Percentiles rank a stretch among this genome's conserved stretches.
Evolutionary conservation across 2,329 filamentous ascomycete species (phyloP).

Genomic region (Ophiostoma ips): DNA sequence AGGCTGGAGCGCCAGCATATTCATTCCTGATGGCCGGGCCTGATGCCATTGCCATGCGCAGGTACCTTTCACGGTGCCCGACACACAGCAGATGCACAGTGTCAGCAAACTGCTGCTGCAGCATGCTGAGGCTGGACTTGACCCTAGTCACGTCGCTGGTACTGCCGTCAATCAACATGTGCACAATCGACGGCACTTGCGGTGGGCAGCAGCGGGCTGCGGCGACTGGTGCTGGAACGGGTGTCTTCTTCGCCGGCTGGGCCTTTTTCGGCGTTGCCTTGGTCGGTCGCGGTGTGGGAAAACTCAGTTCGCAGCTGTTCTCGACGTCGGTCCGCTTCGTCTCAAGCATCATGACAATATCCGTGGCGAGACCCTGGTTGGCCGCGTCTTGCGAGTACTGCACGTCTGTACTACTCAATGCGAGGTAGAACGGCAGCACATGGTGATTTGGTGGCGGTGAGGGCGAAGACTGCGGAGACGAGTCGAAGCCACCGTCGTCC

Average conservation of each 20-base stretch:
- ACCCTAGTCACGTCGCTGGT: not conserved
- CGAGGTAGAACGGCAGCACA: not conserved
- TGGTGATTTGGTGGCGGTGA: not conserved
- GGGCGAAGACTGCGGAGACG: not conserved
- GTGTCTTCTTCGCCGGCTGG: not conserved
- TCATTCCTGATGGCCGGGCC: not conserved
- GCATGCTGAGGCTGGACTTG: not conserved
- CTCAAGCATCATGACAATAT: not conserved
- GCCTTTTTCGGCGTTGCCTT: not conserved
- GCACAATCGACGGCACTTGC: slow-evolving; percentile 11
- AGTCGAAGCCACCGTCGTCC: not conserved
- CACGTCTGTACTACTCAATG: not conserved
- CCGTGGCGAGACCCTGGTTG: not conserved
- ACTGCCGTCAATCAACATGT: slow-evolving; percentile 10
- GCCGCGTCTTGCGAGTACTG: not conserved
- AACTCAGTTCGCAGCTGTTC: not conserved
- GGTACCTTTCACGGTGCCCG: not conserved
- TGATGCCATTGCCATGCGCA: slow-evolving; percentile 3
- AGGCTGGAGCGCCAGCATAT: not conserved
- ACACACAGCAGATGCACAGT: not conserved
- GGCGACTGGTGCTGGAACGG: not conserved
- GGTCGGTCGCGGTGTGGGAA: not conserved
- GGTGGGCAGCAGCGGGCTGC: slow-evolving; percentile 9
- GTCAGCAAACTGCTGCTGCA: not conserved
- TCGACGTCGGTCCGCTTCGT: not conserved